These are phyloP conservation scores for Senna tora DNA, from an alignment of 306 rosid genomes.

Conservation along the genomic window DNA sequence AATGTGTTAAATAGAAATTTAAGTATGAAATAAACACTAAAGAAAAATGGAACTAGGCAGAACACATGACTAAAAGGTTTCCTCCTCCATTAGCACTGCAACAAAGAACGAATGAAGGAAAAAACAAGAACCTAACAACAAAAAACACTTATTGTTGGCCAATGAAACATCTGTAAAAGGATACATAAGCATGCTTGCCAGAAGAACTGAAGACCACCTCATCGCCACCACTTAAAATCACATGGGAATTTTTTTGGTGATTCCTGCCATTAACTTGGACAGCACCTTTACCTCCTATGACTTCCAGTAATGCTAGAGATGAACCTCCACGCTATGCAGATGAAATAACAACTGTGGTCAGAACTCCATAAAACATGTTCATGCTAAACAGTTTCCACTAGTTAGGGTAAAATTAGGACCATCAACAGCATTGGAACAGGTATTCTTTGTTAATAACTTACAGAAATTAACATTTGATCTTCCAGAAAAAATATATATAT, in stretches of 20 bases:
- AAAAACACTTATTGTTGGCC: slow-evolving; percentile 21
- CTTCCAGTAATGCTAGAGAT: slow-evolving; percentile 74
- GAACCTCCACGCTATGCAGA: slow-evolving; percentile 66
- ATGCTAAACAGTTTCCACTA: background rate
- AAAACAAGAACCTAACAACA: slow-evolving; percentile 17
- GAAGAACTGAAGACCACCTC: slow-evolving; percentile 76
- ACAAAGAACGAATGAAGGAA: slow-evolving; percentile 19
- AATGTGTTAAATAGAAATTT: slow-evolving; percentile 9
- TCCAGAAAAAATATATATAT: slow-evolving; percentile 17
- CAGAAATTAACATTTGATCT: slow-evolving; percentile 2
- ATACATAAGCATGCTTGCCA: slow-evolving; percentile 92
- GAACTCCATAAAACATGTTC: background rate
- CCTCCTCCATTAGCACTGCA: slow-evolving; percentile 5
- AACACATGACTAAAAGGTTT: slow-evolving; percentile 19
- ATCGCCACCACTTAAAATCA: slow-evolving; percentile 78
- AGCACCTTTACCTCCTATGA: slow-evolving; percentile 68
- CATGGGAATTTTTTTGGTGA: slow-evolving; percentile 52
- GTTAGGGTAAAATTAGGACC: too few relatives aligned
- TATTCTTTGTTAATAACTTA: background rate
- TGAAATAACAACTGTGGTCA: slow-evolving; percentile 41
- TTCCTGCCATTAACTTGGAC: slow-evolving; percentile 79
- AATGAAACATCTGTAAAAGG: slow-evolving; percentile 57
- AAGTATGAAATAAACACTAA: slow-evolving; percentile 6
- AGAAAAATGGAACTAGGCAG: slow-evolving; percentile 12
- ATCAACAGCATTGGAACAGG: too few relatives aligned